Percentiles rank a stretch among this genome's conserved stretches.
These are phyloP conservation scores for Alternaria brassicae DNA, from an alignment of 2,329 filamentous ascomycete species.

Conservation along the genomic window DNA sequence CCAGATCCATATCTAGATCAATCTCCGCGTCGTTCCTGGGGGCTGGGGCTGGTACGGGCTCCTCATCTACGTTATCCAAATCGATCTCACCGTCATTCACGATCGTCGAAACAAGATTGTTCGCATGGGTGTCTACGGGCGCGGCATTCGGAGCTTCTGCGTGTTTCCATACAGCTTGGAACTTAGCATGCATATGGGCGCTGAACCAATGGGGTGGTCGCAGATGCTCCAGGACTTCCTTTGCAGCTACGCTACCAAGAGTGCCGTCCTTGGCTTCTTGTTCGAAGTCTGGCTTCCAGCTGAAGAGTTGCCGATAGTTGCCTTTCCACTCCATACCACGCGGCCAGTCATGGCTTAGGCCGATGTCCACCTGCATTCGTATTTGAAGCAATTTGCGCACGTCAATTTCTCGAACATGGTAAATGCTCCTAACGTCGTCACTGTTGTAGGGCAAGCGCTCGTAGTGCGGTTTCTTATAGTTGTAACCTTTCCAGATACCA, in stretches of 20 bases:
- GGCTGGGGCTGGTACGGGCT: constrained; percentile 27
- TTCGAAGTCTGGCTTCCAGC: constrained; percentile 75
- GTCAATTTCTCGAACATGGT: constrained; percentile 89
- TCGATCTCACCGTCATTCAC: constrained; percentile 66
- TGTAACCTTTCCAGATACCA: constrained; percentile 92
- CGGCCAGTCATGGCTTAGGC: constrained; percentile 96
- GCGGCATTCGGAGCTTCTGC: constrained; percentile 59
- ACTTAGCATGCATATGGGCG: constrained; percentile 92
- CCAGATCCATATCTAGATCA: constrained; percentile 55
- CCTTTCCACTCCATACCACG: constrained; percentile 81
- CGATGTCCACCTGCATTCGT: constrained; percentile 86
- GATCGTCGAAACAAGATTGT: constrained; percentile 18
- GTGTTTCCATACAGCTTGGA: constrained; percentile 67
- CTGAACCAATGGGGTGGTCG: constrained; percentile 87
- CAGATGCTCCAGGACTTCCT: constrained; percentile 79
- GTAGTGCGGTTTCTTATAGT: constrained; percentile 83
- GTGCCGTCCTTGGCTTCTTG: constrained; percentile 76
- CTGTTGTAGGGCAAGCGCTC: constrained; percentile 85
- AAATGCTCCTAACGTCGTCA: constrained; percentile 80
- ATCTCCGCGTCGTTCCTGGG: constrained; percentile 46
- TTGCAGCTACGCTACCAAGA: constrained; percentile 81
- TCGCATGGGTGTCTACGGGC: constrained; percentile 22
- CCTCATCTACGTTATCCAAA: constrained; percentile 63
- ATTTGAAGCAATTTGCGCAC: constrained; percentile 87
- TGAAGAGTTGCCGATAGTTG: constrained; percentile 71